phyloP scores from a whole-genome alignment of 2,329 filamentous ascomycete species.

The Albifimbria verrucaria region DNA sequence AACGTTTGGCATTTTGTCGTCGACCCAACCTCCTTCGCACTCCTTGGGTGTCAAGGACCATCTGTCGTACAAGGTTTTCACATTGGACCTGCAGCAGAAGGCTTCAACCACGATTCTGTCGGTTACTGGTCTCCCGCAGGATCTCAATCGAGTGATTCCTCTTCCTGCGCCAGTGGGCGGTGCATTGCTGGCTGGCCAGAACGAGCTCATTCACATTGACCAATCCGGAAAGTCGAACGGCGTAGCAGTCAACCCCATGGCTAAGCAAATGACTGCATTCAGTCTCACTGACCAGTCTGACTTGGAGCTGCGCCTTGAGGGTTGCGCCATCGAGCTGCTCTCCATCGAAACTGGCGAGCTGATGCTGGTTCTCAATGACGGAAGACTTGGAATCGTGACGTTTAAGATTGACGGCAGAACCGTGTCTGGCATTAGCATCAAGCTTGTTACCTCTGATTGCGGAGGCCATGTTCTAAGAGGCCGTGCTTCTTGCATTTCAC shows the following conservation, averaged over 20 bases:
- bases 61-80: constrained; percentile 90
- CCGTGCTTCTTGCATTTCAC: constrained; percentile 65
- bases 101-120: constrained; percentile 91
- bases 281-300: constrained; percentile 82
- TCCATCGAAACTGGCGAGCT: constrained; percentile 77
- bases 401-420: constrained; percentile 89
- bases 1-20: constrained; percentile 91
- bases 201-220: constrained; percentile 92
- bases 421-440: constrained; percentile 80
- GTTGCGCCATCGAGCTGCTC: constrained; percentile 72
- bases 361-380: constrained; percentile 75
- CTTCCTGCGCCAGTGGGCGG: constrained; percentile 85
- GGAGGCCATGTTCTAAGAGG: constrained; percentile 62
- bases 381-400: constrained; percentile 69
- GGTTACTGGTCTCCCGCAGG: constrained; percentile 79
- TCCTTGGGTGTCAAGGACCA: constrained; percentile 82
- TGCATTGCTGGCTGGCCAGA: constrained; percentile 78
- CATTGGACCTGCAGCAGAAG: constrained; percentile 86
- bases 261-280: constrained; percentile 78
- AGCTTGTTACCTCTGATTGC: constrained; percentile 57
- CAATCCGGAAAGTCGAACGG: constrained; percentile 93
- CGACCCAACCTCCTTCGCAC: constrained; percentile 68
- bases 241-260: constrained; percentile 88
- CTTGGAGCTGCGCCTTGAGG: constrained; percentile 75
- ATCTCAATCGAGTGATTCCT: constrained; percentile 78